Conservation (phyloP, 2,329 filamentous ascomycete genomes). For the Diaporthe longicolla region DNA sequence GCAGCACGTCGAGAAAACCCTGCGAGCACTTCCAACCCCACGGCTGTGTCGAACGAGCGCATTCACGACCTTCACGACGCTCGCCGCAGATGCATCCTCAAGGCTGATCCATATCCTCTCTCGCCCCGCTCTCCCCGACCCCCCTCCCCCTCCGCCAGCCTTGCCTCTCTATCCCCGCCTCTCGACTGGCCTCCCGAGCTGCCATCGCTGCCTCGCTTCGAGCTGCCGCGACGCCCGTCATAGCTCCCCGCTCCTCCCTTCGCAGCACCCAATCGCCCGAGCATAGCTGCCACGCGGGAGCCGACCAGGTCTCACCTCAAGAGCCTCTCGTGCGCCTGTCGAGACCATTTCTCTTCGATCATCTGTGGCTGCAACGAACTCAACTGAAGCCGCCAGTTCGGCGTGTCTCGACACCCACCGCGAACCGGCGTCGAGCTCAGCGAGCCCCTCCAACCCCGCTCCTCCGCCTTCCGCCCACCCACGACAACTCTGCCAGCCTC, state of each 20-base stretch:
- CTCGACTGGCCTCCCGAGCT: conserved; percentile 3
- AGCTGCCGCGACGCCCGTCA: conserved; percentile 16
- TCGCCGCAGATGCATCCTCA: conserved; percentile 40
- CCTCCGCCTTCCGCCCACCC: neutral
- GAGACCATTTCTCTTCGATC: neutral
- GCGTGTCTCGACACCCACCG: conserved; percentile 19
- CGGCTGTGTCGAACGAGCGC: neutral
- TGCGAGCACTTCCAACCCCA: conserved; percentile 5
- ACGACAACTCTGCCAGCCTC: conserved; percentile 46
- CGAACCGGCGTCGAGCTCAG: conserved; percentile 12
- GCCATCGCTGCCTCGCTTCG: neutral
- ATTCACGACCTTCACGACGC: neutral
- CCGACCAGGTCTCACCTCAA: neutral
- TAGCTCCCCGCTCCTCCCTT: conserved; percentile 27
- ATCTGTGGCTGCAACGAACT: neutral
- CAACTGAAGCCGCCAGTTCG: conserved; percentile 15
- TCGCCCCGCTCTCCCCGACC: neutral
- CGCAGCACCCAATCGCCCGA: conserved; percentile 10
- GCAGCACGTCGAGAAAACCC: neutral
- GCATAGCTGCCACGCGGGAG: neutral
- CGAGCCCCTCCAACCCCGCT: neutral
- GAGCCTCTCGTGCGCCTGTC: neutral
- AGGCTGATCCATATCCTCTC: conserved; percentile 29
- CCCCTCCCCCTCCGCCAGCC: conserved; percentile 7
- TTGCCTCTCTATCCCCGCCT: neutral